Conservation (phyloP, 768 basidiomycete species). For the Kwoniella dejecticola region DNA sequence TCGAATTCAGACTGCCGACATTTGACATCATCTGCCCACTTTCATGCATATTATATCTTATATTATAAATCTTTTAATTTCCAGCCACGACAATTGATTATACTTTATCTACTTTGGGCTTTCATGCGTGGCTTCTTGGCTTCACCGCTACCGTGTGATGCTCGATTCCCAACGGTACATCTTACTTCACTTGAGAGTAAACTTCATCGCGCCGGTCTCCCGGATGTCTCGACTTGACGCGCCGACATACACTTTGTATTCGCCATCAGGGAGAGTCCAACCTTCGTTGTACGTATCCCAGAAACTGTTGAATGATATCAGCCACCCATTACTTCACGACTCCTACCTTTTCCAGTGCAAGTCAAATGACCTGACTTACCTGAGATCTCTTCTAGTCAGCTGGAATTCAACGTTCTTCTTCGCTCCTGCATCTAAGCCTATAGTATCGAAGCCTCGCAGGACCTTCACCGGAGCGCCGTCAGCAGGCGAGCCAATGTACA, state of each 20-base stretch:
- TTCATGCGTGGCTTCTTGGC: no score
- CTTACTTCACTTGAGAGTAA: neutral
- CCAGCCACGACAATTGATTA: no score
- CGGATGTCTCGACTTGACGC: constrained; percentile 10
- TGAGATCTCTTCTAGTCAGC: constrained; percentile 12
- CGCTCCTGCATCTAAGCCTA: neutral
- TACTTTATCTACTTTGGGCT: no score
- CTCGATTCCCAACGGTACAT: no score
- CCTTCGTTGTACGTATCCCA: constrained; percentile 4
- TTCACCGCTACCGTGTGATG: no score
- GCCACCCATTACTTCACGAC: neutral
- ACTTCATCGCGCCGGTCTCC: neutral
- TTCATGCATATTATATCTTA: no score
- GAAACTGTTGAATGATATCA: neutral
- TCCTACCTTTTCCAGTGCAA: neutral
- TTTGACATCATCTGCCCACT: no score
- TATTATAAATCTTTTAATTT: no score
- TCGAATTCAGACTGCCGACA: no score
- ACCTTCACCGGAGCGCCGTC: constrained; percentile 10
- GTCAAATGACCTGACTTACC: constrained; percentile 1
- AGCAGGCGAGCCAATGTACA: constrained; percentile 16
- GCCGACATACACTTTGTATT: constrained; percentile 13
- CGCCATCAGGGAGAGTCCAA: constrained; percentile 10
- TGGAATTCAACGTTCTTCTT: constrained; percentile 10
- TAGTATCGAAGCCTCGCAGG: constrained; percentile 12